Evolutionary conservation across 2,329 filamentous ascomycete species (phyloP).

Genomic region (Xylariales sp.): DNA sequence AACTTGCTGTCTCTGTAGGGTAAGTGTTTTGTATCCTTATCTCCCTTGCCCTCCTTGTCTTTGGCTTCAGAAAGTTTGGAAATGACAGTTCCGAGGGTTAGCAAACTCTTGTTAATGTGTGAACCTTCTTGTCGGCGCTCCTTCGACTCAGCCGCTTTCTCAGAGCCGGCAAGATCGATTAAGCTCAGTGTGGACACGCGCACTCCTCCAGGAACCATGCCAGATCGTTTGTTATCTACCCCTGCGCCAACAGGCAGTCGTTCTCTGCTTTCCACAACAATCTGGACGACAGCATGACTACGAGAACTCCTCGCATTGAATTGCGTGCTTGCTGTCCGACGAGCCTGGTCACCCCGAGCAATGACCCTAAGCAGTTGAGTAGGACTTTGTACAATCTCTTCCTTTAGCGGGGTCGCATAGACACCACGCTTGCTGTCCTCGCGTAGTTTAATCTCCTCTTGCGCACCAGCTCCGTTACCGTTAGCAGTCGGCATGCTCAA

Average conservation of each 20-base stretch:
- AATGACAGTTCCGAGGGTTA: constrained; percentile 94
- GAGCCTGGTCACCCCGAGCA: constrained; percentile 84
- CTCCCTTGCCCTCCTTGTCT: constrained; percentile 71
- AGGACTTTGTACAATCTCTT: constrained; percentile 97
- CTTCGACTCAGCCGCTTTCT: constrained; percentile 92
- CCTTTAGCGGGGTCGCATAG: constrained; percentile 92
- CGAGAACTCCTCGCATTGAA: constrained; percentile 96
- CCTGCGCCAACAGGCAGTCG: constrained; percentile 58
- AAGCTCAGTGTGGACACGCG: constrained; percentile 91
- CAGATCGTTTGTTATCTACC: constrained; percentile 62
- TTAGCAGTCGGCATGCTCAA: constrained; percentile 67
- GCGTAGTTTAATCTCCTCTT: constrained; percentile 94
- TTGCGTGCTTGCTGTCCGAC: constrained; percentile 89
- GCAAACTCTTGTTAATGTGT: constrained; percentile 96
- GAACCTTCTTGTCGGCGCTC: constrained; percentile 91
- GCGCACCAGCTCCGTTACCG: constrained; percentile 50
- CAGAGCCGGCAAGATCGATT: constrained; percentile 94
- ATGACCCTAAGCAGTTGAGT: constrained; percentile 94
- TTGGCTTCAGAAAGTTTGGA: constrained; percentile 86
- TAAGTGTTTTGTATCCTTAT: constrained; percentile 87
- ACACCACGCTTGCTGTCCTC: constrained; percentile 96
- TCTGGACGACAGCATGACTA: constrained; percentile 97
- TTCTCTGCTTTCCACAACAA: constrained; percentile 94
- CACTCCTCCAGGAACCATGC: constrained; percentile 77
- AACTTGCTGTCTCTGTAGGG: constrained; percentile 98